Evolutionary conservation across 352 stramenopile species (phyloP), one percentile per base, ranked within the genome.

Genomic region (Globisporangium takayamanum): DNA sequence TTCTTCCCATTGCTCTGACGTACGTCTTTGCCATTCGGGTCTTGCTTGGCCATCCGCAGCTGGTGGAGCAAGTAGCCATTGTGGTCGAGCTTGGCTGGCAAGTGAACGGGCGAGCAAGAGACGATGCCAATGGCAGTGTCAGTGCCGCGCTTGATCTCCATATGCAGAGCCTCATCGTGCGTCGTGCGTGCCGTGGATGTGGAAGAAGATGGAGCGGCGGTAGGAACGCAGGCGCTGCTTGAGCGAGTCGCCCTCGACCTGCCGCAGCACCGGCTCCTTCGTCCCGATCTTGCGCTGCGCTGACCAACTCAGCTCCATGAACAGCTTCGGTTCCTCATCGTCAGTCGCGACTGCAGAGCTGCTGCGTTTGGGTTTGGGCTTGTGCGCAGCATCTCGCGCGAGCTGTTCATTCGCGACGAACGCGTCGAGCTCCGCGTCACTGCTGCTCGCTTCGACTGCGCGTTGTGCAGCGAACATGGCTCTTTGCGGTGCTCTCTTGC

Each of bases 21-120:
- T 61, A 89, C 83, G 54, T 91, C 78, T 76, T 89, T 88, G 18
- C 68, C 77, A 45, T 90, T 91, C 2, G 78, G 72, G 54, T 92
- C 84, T 50, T 89, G 80, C 15, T 75, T 80, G 51, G 74, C 76
- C 44, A 81, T 61, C 2, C 76, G 80, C n/a, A 92, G 60, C 45
- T 85, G 78, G 42, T 83, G 67, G 16, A 78, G 55, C 16, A 90
- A 53, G 30, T 85, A 88, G 8, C 74, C 78, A 25, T 79, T 87
- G 55, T 92, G 75, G 25, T 87, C 80, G 37, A 89, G 57, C 57
- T 92, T 89, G 25, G 77, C 79, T 84, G 63, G 22, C 51, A 36
- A 41, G 37, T 4, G n/a, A 50, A 18, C 45, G 20, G 30, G 22
- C 16, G 15, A 44, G 16, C 8, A 22, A 25, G 28, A 3, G 7